These are phyloP conservation scores for Cercophora samala DNA, from an alignment of 495 filamentous ascomycete species.

Conservation along the genomic window DNA sequence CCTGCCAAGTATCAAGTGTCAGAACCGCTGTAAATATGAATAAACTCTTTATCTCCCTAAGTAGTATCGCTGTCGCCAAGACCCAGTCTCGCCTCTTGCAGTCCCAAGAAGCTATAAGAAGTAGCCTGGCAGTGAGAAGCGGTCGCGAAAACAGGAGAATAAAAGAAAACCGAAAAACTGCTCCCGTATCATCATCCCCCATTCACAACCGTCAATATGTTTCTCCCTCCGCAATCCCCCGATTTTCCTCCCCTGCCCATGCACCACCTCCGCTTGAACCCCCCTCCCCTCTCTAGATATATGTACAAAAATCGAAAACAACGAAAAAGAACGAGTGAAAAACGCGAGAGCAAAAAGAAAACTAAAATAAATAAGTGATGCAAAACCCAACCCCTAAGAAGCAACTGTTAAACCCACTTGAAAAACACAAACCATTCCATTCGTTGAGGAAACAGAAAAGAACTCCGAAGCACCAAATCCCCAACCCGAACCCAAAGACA, in stretches of 20 bases:
- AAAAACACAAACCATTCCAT: background rate
- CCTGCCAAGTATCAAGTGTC: too few species aligned
- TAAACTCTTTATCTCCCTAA: background rate
- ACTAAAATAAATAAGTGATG: background rate
- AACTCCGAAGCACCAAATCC: background rate
- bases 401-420: background rate
- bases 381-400: background rate
- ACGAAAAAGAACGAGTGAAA: background rate
- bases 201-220: background rate
- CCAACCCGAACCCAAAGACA: conserved; percentile 5
- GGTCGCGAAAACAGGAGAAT: background rate
- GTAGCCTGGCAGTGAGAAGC: background rate
- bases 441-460: background rate
- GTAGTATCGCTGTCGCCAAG: background rate
- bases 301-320: background rate
- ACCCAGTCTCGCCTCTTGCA: background rate
- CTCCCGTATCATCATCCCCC: background rate
- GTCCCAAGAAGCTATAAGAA: background rate
- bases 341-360: background rate
- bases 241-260: background rate
- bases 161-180: background rate
- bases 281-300: background rate
- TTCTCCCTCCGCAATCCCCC: background rate
- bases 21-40: background rate
- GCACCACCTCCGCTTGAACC: background rate